These are phyloP conservation scores for Chlorophyllum brunneum DNA, from an alignment of 768 basidiomycete genomes.

Conservation along the genomic window DNA sequence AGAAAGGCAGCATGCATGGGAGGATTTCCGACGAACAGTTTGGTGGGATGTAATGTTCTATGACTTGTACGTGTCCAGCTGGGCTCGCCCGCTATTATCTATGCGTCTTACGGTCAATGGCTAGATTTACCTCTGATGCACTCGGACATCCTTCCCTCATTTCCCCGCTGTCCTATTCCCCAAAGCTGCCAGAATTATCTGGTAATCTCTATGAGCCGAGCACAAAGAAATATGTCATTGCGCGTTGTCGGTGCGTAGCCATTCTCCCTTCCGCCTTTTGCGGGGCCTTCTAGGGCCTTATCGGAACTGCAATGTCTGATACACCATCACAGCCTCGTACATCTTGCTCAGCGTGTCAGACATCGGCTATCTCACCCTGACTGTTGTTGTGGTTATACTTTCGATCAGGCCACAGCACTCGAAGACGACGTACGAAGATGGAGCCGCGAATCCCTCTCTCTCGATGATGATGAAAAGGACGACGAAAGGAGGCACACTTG, in stretches of 20 bases:
- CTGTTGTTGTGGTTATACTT: slow-evolving; percentile 42
- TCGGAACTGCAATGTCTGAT: no score
- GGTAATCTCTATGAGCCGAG: slow-evolving; percentile 7
- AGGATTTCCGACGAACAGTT: slow-evolving; percentile 35
- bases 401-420: slow-evolving; percentile 58
- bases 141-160: slow-evolving; percentile 63
- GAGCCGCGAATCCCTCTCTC: slow-evolving; percentile 44
- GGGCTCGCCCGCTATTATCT: slow-evolving; percentile 4
- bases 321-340: slow-evolving; percentile 43
- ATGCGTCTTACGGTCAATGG: slow-evolving; percentile 5
- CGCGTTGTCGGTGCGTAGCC: slow-evolving; percentile 18
- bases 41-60: slow-evolving; percentile 84
- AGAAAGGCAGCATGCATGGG: slow-evolving; percentile 5
- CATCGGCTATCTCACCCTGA: slow-evolving; percentile 39
- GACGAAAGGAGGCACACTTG: slow-evolving; percentile 8
- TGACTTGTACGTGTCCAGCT: slow-evolving; percentile 57
- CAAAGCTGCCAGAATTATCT: slow-evolving; percentile 52
- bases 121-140: slow-evolving; percentile 67
- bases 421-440: slow-evolving; percentile 56
- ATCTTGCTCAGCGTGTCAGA: slow-evolving; percentile 60
- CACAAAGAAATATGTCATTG: slow-evolving; percentile 3
- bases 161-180: slow-evolving; percentile 48
- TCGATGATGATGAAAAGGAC: slow-evolving; percentile 39
- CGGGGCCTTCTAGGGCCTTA: not conserved
- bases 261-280: not conserved